Percentiles rank a stretch among this genome's conserved stretches.
These are phyloP conservation scores for Mentha longifolia DNA, from an alignment of 257 asterid genomes.

Conservation along the genomic window DNA sequence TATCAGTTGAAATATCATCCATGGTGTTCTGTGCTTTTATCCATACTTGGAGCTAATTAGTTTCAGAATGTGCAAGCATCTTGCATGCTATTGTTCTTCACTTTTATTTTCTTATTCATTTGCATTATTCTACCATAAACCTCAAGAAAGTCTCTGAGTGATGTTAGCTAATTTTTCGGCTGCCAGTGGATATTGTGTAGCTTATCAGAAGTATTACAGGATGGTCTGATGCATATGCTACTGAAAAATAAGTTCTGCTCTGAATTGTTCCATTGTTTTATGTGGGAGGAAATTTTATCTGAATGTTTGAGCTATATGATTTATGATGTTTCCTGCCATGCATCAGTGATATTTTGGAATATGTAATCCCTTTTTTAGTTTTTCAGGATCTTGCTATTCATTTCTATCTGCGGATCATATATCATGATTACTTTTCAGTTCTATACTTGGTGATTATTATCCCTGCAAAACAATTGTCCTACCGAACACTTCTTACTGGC, in stretches of 20 bases:
- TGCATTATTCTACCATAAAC: background rate
- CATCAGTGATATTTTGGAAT: too few relatives aligned
- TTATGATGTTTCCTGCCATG: too few relatives aligned
- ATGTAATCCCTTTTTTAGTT: too few relatives aligned
- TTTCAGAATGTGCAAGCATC: background rate
- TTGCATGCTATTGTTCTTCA: background rate
- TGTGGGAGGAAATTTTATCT: background rate
- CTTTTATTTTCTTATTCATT: background rate
- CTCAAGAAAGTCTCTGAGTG: too few relatives aligned
- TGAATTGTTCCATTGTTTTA: background rate
- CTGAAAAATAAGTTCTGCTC: background rate
- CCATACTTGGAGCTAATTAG: background rate
- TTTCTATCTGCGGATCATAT: background rate
- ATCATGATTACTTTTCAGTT: background rate
- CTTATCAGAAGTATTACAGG: conserved; percentile 4
- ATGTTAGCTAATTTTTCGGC: background rate
- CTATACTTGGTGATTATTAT: background rate
- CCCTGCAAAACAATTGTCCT: conserved; percentile 8
- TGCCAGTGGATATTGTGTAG: background rate
- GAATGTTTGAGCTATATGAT: background rate
- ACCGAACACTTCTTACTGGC: background rate
- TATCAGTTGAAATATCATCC: conserved; percentile 2
- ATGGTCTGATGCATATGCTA: background rate
- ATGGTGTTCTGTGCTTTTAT: background rate
- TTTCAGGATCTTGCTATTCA: too few relatives aligned